Evolutionary conservation across 352 stramenopile genomes (phyloP).

Genomic region (Sclerospora graminicola): DNA sequence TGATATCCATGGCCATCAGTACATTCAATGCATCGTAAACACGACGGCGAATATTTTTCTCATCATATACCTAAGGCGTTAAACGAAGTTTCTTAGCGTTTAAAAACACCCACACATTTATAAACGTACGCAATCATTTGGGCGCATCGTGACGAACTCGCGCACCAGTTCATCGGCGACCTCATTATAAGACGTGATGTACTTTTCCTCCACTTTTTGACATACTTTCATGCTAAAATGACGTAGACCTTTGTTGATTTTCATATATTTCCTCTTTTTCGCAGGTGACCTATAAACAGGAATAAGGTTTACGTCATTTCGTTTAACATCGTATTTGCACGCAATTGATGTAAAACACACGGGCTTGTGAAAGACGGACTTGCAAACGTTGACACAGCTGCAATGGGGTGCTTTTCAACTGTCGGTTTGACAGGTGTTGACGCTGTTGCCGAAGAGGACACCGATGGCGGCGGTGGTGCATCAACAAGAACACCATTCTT

Average conservation of each 20-base stretch:
- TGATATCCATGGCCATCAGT: constrained; percentile 97
- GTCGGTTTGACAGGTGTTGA: constrained; percentile 4
- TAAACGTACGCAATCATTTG: constrained; percentile 47
- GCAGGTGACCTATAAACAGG: constrained; percentile 26
- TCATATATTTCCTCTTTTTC: constrained; percentile 76
- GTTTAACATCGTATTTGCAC: too few species aligned
- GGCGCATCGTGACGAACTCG: constrained; percentile 82
- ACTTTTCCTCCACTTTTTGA: constrained; percentile 94
- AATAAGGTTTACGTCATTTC: too few species aligned
- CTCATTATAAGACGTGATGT: constrained; percentile 93
- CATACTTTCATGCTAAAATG: constrained; percentile 96
- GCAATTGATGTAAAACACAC: constrained; percentile 19
- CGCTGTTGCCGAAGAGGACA: constrained; percentile 5
- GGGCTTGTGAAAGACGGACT: constrained; percentile 53
- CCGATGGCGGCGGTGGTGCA: constrained; percentile 18
- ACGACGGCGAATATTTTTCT: constrained; percentile 93
- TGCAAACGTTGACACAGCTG: constrained; percentile 3
- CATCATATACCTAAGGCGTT: constrained; percentile 71
- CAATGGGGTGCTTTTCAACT: constrained; percentile 10
- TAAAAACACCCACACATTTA: constrained; percentile 2
- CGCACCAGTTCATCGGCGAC: constrained; percentile 90
- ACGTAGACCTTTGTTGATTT: constrained; percentile 87
- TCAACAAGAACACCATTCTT: constrained; percentile 63
- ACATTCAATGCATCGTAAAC: constrained; percentile 97
- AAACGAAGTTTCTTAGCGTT: not conserved